Conservation (phyloP, 306 rosid species). For the Fragaria vesca region DNA sequence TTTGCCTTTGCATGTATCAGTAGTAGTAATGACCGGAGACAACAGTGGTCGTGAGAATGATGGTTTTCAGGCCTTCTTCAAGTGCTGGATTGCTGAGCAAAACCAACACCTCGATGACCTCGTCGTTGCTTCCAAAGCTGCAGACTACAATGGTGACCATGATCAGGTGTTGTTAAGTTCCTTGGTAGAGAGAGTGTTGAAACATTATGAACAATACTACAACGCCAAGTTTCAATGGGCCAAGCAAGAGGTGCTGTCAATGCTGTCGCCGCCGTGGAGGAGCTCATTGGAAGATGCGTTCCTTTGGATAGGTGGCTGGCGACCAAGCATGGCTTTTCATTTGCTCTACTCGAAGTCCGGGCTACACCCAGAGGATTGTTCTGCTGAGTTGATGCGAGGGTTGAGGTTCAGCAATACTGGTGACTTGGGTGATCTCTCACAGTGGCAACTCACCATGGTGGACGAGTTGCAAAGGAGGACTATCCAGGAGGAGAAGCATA, state of each 20-base stretch:
- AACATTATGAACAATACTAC: conserved; percentile 50
- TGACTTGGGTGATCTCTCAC: conserved; percentile 51
- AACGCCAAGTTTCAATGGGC: conserved; percentile 35
- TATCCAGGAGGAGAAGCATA: conserved; percentile 42
- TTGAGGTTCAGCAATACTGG: neutral
- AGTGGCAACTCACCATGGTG: conserved; percentile 32
- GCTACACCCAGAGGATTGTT: conserved; percentile 41
- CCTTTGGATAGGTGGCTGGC: conserved; percentile 82
- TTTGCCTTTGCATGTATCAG: neutral
- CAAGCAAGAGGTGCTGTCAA: conserved; percentile 31
- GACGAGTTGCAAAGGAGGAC: conserved; percentile 51
- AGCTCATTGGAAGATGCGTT: conserved; percentile 57
- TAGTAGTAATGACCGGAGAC: neutral
- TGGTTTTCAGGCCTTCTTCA: conserved; percentile 41
- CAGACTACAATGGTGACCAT: neutral
- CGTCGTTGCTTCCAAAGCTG: conserved; percentile 3
- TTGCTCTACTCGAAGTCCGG: conserved; percentile 61
- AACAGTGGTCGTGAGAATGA: conserved; percentile 1
- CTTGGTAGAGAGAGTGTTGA: conserved; percentile 32
- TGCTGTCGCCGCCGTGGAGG: conserved; percentile 51
- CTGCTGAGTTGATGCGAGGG: conserved; percentile 26
- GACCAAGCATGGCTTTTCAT: conserved; percentile 65
- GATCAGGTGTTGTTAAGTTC: conserved; percentile 5
- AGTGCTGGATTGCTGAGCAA: conserved; percentile 48
- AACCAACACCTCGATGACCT: conserved; percentile 43